Evolutionary conservation across 2,329 filamentous ascomycete genomes (phyloP), one percentile per base, ranked within the genome.

Genomic region (Pseudogymnoascus sp.): DNA sequence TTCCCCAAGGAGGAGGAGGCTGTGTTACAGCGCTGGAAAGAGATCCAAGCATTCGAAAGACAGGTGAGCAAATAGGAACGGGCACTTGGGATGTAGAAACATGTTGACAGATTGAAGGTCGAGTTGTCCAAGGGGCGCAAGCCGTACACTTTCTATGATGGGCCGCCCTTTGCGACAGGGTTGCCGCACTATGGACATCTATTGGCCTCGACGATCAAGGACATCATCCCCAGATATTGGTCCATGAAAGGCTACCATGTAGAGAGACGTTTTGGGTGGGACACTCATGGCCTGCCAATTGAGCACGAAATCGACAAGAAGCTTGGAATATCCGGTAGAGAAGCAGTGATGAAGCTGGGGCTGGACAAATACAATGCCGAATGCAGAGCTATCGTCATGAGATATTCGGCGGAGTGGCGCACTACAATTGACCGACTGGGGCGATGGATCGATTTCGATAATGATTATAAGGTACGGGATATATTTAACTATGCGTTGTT

Each of bases 221-320:
- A 97, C 75, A 95, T 96, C 65, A 96, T 97, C 68, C 92, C 93
- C 7, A 83, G 93, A 69, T 97, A 97, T 76, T 97, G 93, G 91
- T 92, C 92, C 60, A 96, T 96, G 93, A 96, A 96, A 74, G 93
- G 93, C 14, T 90, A 88, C 73, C 89, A 96, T 78, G 93, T 97
- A 61, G 91, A 95, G 79, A 85, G 93, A 67, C 85, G 93, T 64
- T 97, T 97, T 69, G 93, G 93, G 61, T 97, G 93, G 93, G 93
- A 97, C 74, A 91, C 93, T 1, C 93, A 97, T 73, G 59, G 93
- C 65, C 82, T 97, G 61, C 93, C 93, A 14, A 95, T 97, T 69
- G 93, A 97, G 79, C 91, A 96, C 75, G 93, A 97, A 78, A 97
- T 97, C 72, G 93, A 97, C 81, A 97, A 97, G 83, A 93, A 93